These are phyloP conservation scores for Corymbia maculata DNA, from an alignment of 345 rosid genomes.

Conservation along the genomic window DNA sequence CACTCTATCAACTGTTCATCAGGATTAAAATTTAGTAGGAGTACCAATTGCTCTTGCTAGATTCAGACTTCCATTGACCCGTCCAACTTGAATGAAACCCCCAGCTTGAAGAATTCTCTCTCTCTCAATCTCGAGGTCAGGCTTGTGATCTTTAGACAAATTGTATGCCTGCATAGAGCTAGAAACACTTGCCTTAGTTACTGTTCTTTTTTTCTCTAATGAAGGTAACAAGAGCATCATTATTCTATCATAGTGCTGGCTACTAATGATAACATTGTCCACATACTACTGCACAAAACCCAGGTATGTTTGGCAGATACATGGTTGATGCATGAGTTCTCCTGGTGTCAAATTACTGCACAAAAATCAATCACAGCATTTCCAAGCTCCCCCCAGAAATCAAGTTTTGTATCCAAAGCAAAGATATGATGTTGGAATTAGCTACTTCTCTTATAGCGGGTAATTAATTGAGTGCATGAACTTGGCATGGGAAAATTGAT, in stretches of 20 bases:
- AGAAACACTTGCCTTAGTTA: background rate
- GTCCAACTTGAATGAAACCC: conserved; percentile 86
- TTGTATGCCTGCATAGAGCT: conserved; percentile 45
- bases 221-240: background rate
- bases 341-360: background rate
- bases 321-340: background rate
- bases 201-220: background rate
- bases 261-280: background rate
- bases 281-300: background rate
- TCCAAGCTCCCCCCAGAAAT: background rate
- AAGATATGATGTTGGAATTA: background rate
- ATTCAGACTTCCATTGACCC: conserved; percentile 94
- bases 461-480: background rate
- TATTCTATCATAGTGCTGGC: background rate
- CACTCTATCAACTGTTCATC: background rate
- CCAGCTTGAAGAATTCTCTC: conserved; percentile 95
- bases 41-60: conserved; percentile 97
- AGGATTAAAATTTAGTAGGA: background rate
- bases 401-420: background rate
- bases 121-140: conserved; percentile 87
- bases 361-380: background rate
- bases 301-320: background rate
- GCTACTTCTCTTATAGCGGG: background rate
- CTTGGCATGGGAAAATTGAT: background rate
- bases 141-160: conserved; percentile 97